Evolutionary conservation across 148 eudicot species (phyloP), one percentile per base, ranked within the genome.

Genomic region (Amaranthus palmeri): DNA sequence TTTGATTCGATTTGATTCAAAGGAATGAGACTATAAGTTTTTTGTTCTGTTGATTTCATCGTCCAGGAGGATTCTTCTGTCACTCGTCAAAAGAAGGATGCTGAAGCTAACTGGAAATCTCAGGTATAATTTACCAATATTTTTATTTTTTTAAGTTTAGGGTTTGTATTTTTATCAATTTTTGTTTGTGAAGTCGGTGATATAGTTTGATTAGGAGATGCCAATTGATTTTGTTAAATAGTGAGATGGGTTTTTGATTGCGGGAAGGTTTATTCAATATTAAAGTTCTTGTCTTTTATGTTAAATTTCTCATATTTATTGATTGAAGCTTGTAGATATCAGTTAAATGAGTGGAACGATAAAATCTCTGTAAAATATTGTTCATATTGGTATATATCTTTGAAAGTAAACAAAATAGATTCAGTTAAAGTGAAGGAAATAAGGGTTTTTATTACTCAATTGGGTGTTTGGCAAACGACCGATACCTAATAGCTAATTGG

Each of bases 21-120:
- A 41, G n/a, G 56, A 9, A 7, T 68, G 8, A n/a, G 3, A 45
- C 17, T 18, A 48, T 67, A 48, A 74, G 70, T 58, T 76, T 71
- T 66, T 48, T 15, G 7, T 53, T 36, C 12, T 71, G 3, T 17
- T 4, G 36, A 42, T 58, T 41, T 12, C 15, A 25, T 86, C 84
- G 83, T 81, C 61, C 51, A 91, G 90, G 98, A 93, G 76, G 97
- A 93, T 81, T 85, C 91, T 0, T 67, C 97, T 6, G 65, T 93
- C 25, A 79, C 85, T 76, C 87, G 87, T 51, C 96, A 91, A 68
- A 87, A 86, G 87, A 93, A 89, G 82, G 97, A 93, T 56, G 89
- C 91, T n/a, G 98, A 93, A 83, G 82, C 96, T 69, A 85, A 71
- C 71, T 93, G 98, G 97, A 93, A 93, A 81, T 15, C 96, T 61